phyloP scores from a whole-genome alignment of 2,329 filamentous ascomycete genomes.

The Chaetoscypha palmicola region DNA sequence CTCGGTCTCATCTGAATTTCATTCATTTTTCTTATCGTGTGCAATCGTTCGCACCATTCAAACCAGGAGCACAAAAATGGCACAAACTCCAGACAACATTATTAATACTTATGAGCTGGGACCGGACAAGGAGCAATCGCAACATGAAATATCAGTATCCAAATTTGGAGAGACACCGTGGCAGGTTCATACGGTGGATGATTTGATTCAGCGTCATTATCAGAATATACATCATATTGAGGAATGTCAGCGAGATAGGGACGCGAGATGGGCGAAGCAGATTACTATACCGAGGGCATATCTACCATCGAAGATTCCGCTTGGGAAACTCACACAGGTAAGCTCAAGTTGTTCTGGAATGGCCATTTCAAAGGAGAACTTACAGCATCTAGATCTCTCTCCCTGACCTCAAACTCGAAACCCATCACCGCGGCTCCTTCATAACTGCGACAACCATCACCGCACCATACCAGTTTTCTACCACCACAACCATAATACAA shows the following conservation, averaged over 20 bases:
- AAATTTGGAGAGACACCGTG: conserved; percentile 2
- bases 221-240: conserved; percentile 8
- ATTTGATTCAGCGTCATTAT: conserved; percentile 7
- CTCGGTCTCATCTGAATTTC: no score
- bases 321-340: conserved; percentile 2
- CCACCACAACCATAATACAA: conserved; percentile 13
- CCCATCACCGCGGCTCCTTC: conserved; percentile 16
- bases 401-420: conserved; percentile 14
- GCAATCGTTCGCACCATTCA: no score
- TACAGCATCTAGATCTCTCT: conserved; percentile 12
- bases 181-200: conserved; percentile 7
- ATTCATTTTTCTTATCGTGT: no score
- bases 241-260: neutral
- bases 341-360: no score
- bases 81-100: neutral
- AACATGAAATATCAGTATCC: conserved; percentile 7
- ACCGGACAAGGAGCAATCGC: conserved; percentile 6
- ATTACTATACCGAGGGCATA: conserved; percentile 1
- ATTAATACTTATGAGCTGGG: conserved; percentile 12
- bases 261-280: conserved; percentile 1
- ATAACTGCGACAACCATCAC: conserved; percentile 17
- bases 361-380: no score
- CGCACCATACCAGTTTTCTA: conserved; percentile 10
- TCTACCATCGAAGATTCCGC: neutral
- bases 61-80: conserved; percentile 6